Evolutionary conservation across 2,329 filamentous ascomycete genomes (phyloP).

Genomic region (Diaporthe capsici): DNA sequence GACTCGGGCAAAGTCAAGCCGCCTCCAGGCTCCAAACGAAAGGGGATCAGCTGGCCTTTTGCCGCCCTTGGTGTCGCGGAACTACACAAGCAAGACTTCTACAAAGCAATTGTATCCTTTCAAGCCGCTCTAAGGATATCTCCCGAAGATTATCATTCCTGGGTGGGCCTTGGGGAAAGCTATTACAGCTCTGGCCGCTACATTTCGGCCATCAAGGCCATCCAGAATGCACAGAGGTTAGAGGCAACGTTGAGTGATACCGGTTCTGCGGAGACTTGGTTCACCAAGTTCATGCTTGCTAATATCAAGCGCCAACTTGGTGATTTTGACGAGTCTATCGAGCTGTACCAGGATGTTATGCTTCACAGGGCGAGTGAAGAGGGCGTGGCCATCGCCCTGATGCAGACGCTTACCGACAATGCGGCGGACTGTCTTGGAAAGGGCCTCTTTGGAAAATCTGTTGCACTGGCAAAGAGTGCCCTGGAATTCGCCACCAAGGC

Average conservation of each 20-base stretch:
- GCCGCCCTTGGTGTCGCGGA: slow-evolving; percentile 94
- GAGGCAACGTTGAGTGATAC: slow-evolving; percentile 65
- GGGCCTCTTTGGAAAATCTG: slow-evolving; percentile 88
- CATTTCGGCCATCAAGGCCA: slow-evolving; percentile 93
- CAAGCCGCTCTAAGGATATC: slow-evolving; percentile 88
- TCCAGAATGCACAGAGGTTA: slow-evolving; percentile 85
- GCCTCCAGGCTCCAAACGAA: slow-evolving; percentile 91
- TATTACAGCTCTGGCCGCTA: slow-evolving; percentile 95
- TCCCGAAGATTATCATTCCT: slow-evolving; percentile 92
- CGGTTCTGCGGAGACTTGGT: slow-evolving; percentile 83
- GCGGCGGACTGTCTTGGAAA: slow-evolving; percentile 83
- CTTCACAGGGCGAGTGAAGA: slow-evolving; percentile 79
- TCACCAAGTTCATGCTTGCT: slow-evolving; percentile 95
- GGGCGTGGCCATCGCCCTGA: slow-evolving; percentile 87
- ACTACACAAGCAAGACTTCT: slow-evolving; percentile 92
- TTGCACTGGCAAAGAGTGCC: slow-evolving; percentile 77
- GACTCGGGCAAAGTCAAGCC: slow-evolving; percentile 95
- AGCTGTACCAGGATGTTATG: slow-evolving; percentile 82
- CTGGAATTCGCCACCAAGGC: slow-evolving; percentile 77
- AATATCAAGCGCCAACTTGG: slow-evolving; percentile 94
- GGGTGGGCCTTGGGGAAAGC: slow-evolving; percentile 96
- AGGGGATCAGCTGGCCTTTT: slow-evolving; percentile 95
- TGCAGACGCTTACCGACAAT: slow-evolving; percentile 90
- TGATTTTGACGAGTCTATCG: slow-evolving; percentile 87
- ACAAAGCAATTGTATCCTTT: slow-evolving; percentile 91